phyloP scores from a whole-genome alignment of 139 green algal genomes.

The Zygnema circumcarinatum region DNA sequence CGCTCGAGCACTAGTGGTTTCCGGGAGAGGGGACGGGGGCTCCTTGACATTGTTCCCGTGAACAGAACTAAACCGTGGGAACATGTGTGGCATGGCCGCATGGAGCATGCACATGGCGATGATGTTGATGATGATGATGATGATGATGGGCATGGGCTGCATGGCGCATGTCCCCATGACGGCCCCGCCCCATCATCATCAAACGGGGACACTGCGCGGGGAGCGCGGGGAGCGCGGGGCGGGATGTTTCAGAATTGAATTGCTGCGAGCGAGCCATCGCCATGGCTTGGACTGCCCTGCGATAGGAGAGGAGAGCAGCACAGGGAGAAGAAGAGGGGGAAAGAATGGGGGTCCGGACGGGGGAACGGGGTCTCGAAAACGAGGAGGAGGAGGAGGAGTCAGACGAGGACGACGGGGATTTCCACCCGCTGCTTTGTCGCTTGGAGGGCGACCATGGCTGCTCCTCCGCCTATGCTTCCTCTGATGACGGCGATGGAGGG shows the following conservation, averaged over 20 bases:
- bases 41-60: too few species aligned
- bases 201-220: too few species aligned
- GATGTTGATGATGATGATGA: neutral
- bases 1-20: too few species aligned
- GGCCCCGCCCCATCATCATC: too few species aligned
- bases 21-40: too few species aligned
- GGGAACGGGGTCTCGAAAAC: neutral
- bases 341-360: slow-evolving; percentile 2
- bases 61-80: too few species aligned
- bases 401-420: slow-evolving; percentile 4
- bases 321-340: slow-evolving; percentile 17
- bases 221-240: too few species aligned
- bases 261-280: neutral
- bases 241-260: neutral
- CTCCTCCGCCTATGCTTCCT: neutral
- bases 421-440: neutral
- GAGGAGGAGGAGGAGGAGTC: slow-evolving; percentile 31
- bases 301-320: neutral
- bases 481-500: neutral
- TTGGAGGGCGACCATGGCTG: neutral
- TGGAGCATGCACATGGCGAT: neutral
- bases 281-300: neutral
- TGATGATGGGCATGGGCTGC: slow-evolving; percentile 4
- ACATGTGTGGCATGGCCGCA: too few species aligned
- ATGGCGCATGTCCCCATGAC: too few species aligned